These are phyloP conservation scores for Sporothrix globosa DNA, from an alignment of 2,329 filamentous ascomycete species.

Conservation along the genomic window DNA sequence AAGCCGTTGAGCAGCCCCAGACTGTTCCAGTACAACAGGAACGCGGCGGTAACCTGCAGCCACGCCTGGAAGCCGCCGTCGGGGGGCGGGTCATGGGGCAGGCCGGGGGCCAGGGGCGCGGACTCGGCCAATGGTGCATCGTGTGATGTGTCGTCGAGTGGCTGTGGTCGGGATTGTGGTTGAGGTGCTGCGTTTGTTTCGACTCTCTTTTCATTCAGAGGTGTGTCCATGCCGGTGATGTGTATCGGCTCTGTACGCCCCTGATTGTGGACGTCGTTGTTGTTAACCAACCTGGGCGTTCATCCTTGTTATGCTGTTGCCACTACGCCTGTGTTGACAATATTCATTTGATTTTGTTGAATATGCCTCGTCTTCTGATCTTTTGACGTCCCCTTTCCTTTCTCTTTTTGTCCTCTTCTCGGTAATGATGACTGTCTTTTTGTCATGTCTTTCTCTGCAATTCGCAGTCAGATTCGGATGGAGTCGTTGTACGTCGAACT, in stretches of 20 bases:
- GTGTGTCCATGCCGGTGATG: neutral
- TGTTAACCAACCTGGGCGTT: too few species aligned
- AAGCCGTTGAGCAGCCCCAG: conserved; percentile 29
- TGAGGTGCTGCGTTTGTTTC: neutral
- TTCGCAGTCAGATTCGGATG: too few species aligned
- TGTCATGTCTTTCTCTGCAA: neutral
- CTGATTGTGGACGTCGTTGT: neutral
- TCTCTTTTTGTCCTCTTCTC: conserved; percentile 19
- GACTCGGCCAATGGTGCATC: neutral
- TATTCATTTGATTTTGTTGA: too few species aligned
- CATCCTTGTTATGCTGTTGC: too few species aligned
- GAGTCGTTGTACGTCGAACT: too few species aligned
- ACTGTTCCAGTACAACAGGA: conserved; percentile 24
- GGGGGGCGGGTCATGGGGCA: neutral
- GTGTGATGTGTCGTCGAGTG: neutral
- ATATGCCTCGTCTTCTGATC: too few species aligned
- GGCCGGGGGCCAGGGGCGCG: neutral
- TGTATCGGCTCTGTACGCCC: neutral
- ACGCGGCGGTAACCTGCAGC: conserved; percentile 26
- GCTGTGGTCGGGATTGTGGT: neutral
- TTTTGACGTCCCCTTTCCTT: neutral
- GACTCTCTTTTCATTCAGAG: neutral
- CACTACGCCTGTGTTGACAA: too few species aligned
- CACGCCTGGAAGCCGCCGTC: conserved; percentile 21
- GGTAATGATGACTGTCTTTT: neutral